Base-by-base conservation (phyloP, 352 stramenopile species). In the Pythium dissimile region DNA sequence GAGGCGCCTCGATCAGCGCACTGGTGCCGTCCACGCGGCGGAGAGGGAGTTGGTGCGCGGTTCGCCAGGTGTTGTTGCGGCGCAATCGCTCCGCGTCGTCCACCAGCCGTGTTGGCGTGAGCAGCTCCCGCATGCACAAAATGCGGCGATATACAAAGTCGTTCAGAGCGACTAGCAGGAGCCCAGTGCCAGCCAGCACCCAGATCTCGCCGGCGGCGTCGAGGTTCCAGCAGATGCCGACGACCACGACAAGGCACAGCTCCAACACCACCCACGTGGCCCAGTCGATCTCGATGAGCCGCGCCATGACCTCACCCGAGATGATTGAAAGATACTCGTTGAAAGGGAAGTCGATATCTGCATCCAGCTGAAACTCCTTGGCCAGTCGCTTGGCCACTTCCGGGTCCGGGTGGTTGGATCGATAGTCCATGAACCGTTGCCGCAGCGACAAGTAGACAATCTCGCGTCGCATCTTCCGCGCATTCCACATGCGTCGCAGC, bases 301-400 rank as follows among this genome's bases (percentile, higher is more conserved):
- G 55, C 2, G 62, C 77, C 81, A 91, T 88, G 42, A 87, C 75
- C 57, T 88, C 78, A 16, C 81, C 81, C 3, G 78, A 89, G 49
- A 91, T 86, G 57, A 89, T 82, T 8, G 75, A 77, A 7, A 91
- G 69, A 49, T 91, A 91, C 53, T 89, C 78, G 59, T 91, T 83
- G 62, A 91, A 91, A 1, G 80, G 77, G 64, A 89, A 91, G 26
- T 64, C 67, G 7, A 73, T 49, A 43, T 85, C 64, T 4, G 62
- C 54, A 34, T 88, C 69, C 0, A 79, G 62, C 46, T 91, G 81
- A 52, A 87, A 91, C 30, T 87, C 75, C 53, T 84, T 85, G 11
- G 76, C 78, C 11, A 88, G 53, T 10, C 53, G 26, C 0, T 69
- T 42, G 3, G 76, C 77, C 1, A 28, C 66, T 15, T 75, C 63